Base-by-base conservation (phyloP, 208 protist species). In the Leishmania lainsoni region DNA sequence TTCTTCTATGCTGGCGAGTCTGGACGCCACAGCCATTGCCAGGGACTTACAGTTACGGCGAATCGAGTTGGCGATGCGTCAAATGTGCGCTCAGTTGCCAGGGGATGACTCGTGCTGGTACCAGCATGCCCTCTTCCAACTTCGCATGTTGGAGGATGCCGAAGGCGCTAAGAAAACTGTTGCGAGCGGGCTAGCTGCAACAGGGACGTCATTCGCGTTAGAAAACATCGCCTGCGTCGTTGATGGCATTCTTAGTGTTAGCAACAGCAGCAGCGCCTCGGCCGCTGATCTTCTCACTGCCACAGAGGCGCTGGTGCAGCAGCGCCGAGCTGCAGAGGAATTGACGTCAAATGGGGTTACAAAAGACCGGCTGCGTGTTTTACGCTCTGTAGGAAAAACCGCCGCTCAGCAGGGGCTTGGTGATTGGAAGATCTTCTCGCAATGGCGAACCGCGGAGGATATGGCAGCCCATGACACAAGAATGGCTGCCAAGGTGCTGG, bases 361-460 rank as follows among this genome's bases (percentile, higher is more conserved):
- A 39, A 91, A 86, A 52, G 81, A 86, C 3, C 59, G 77, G 14
- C 35, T 90, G 2, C 91, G 91, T 68, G 42, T 74, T 0, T 82
- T 97, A 45, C 89, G 94, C 29, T 71, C 80, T 22, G 66, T 87
- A 72, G 94, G 94, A 12, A 96, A 97, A 76, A 61, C 59, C 9
- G 94, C 94, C 2, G 91, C 87, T 51, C 78, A 86, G 39, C 77
- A 92, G 49, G 83, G 80, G 75, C 54, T 95, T 42, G 80, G 78
- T n/a, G 92, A 96, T 65, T 96, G 92, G 91, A 91, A 90, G 80
- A 81, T 97, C 56, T 97, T 91, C 86, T 89, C 91, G 45, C 94
- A 97, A 81, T 97, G 94, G 94, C 84, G 85, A 63, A 86, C 61
- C 17, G 83, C 79, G 3, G 92, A 97, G 75, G 73, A 84, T 22